Evolutionary conservation across 129 eudicot species (phyloP).

Genomic region (Centrapalus pauciflorus): DNA sequence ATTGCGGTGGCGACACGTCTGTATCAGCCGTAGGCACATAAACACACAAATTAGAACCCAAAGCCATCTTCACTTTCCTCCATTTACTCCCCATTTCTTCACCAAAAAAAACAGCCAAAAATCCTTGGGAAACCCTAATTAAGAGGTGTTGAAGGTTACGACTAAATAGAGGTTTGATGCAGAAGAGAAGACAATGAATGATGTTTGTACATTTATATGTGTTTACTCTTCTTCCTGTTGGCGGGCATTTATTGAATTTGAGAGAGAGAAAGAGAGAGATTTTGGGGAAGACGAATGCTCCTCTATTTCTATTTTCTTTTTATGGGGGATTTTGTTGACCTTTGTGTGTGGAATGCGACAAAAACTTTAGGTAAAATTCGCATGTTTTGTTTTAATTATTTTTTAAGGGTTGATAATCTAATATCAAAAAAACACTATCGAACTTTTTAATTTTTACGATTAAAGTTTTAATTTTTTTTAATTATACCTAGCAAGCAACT

Average conservation of each 20-base stretch:
- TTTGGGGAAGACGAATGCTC: background rate
- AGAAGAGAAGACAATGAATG: background rate
- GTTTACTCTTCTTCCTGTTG: background rate
- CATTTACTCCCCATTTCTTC: constrained; percentile 33
- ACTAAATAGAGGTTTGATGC: background rate
- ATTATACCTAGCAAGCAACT: too few species aligned
- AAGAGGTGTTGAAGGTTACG: background rate
- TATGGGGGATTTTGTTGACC: constrained; percentile 23
- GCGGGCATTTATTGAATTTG: constrained; percentile 18
- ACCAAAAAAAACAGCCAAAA: background rate
- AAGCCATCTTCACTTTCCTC: constrained; percentile 35
- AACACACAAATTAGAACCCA: constrained; percentile 31
- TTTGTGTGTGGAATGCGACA: background rate
- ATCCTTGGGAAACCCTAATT: constrained; percentile 1
- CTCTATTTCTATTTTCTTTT: background rate
- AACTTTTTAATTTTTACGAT: too few species aligned
- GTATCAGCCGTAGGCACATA: constrained; percentile 24
- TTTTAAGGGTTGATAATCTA: too few species aligned
- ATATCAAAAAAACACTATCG: too few species aligned
- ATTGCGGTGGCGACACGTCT: constrained; percentile 35
- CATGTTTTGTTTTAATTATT: background rate
- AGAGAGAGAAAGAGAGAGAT: constrained; percentile 9
- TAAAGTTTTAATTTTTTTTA: too few species aligned
- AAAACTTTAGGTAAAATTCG: background rate
- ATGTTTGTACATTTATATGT: background rate